These are phyloP conservation scores for Botrytis galanthina DNA, from an alignment of 2,329 filamentous ascomycete species.

Conservation along the genomic window DNA sequence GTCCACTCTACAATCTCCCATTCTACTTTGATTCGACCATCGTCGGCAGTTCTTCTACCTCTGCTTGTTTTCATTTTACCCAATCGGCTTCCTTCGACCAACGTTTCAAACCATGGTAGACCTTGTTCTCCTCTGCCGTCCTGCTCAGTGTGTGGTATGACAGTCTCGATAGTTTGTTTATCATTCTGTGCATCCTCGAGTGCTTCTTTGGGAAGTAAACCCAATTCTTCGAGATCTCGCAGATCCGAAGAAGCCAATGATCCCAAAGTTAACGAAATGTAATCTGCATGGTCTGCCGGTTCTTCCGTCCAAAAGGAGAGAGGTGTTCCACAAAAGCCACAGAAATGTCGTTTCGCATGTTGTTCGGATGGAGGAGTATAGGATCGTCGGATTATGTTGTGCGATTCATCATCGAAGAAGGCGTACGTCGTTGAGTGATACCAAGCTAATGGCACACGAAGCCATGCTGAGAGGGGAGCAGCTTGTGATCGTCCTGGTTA, in stretches of 20 bases:
- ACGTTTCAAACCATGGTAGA: conserved; percentile 80
- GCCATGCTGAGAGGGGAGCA: conserved; percentile 73
- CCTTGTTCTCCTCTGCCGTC: conserved; percentile 43
- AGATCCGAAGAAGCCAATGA: conserved; percentile 72
- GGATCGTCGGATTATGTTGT: conserved; percentile 61
- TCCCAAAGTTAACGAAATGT: conserved; percentile 78
- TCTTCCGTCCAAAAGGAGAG: conserved; percentile 80
- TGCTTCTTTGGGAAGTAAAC: conserved; percentile 59
- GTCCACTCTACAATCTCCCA: conserved; percentile 83
- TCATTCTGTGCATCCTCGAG: conserved; percentile 39
- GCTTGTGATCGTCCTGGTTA: conserved; percentile 64
- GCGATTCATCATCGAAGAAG: conserved; percentile 75
- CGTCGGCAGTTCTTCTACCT: conserved; percentile 54
- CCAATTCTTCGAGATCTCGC: conserved; percentile 68
- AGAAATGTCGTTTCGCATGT: conserved; percentile 70
- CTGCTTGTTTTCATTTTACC: conserved; percentile 63
- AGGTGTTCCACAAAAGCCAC: conserved; percentile 86
- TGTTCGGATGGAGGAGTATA: conserved; percentile 61
- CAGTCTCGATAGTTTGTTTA: conserved; percentile 30
- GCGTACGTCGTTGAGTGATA: conserved; percentile 74
- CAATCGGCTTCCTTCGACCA: conserved; percentile 73
- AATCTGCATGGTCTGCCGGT: conserved; percentile 68
- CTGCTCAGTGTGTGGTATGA: conserved; percentile 29
- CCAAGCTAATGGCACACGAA: conserved; percentile 78
- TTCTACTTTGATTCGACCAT: conserved; percentile 66